These are phyloP conservation scores for Schwanniomyces pseudopolymorphus DNA, from an alignment of 805 yeast species.

Conservation along the genomic window DNA sequence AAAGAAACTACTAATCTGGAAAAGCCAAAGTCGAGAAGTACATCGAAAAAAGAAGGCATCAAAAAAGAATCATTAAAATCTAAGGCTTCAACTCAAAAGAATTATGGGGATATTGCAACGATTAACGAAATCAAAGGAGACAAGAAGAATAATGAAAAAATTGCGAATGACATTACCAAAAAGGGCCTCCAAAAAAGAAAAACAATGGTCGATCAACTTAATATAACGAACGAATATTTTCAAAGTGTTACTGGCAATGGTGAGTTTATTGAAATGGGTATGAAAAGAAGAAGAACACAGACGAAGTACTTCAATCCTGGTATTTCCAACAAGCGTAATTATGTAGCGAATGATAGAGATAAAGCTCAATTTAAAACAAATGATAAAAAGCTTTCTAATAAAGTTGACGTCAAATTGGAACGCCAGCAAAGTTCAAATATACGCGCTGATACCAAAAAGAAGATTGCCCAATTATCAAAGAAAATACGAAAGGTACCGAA, in stretches of 20 bases:
- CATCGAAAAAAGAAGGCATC: conserved; percentile 7
- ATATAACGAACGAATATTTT: conserved; percentile 33
- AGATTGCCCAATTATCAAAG: conserved; percentile 4
- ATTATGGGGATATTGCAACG: not conserved
- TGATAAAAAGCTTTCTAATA: conserved; percentile 3
- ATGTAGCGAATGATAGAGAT: conserved; percentile 6
- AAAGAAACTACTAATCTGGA: not conserved
- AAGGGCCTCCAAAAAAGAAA: not conserved
- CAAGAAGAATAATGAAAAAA: conserved; percentile 6
- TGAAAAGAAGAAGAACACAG: conserved; percentile 30
- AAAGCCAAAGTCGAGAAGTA: too few species aligned
- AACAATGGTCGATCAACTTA: not conserved
- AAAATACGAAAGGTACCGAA: conserved; percentile 6
- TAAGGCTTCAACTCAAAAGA: conserved; percentile 3
- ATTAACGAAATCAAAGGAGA: not conserved
- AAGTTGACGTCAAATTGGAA: not conserved
- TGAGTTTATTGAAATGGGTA: conserved; percentile 28
- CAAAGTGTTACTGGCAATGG: conserved; percentile 42
- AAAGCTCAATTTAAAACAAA: conserved; percentile 11
- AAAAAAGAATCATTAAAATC: conserved; percentile 2
- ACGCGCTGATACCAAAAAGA: conserved; percentile 8
- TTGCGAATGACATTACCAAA: not conserved
- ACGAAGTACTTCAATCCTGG: conserved; percentile 22
- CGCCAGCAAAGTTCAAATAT: conserved; percentile 7
- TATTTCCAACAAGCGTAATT: conserved; percentile 12